Evolutionary conservation across 2,329 filamentous ascomycete species (phyloP).

Genomic region (Arthrobotrys sphaeroides): DNA sequence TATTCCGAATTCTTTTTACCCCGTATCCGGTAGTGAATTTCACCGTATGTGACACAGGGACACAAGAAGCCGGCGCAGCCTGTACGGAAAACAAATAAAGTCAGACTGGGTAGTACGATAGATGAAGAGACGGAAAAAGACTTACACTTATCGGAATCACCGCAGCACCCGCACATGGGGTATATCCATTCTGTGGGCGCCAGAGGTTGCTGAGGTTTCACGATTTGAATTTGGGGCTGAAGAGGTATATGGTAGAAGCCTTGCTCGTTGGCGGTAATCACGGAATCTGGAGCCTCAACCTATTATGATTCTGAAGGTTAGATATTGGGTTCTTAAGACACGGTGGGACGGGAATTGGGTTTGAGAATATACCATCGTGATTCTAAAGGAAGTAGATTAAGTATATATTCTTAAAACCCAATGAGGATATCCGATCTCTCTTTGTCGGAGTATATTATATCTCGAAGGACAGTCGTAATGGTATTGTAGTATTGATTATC

Average conservation of each 20-base stretch:
- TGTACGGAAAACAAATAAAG: background rate
- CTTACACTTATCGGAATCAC: conserved; percentile 53
- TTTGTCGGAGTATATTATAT: too few relatives aligned
- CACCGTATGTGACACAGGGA: conserved; percentile 45
- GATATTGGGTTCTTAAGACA: background rate
- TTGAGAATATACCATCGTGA: background rate
- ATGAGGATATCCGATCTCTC: background rate
- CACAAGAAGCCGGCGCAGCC: conserved; percentile 35
- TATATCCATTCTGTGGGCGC: conserved; percentile 46
- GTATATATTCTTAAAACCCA: background rate
- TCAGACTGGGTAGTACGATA: background rate
- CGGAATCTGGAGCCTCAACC: background rate
- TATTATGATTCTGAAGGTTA: background rate
- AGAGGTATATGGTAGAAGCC: conserved; percentile 31
- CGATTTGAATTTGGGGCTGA: background rate
- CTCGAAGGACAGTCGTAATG: too few relatives aligned
- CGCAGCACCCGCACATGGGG: conserved; percentile 50
- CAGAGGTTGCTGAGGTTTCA: background rate
- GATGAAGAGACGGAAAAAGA: background rate
- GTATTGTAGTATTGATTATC: too few relatives aligned
- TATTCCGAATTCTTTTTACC: background rate
- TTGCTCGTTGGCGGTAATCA: background rate
- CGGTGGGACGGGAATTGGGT: background rate
- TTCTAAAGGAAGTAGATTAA: background rate
- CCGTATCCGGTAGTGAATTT: conserved; percentile 25